These are phyloP conservation scores for Ramaria sp. DNA, from an alignment of 768 basidiomycete species.

Conservation along the genomic window DNA sequence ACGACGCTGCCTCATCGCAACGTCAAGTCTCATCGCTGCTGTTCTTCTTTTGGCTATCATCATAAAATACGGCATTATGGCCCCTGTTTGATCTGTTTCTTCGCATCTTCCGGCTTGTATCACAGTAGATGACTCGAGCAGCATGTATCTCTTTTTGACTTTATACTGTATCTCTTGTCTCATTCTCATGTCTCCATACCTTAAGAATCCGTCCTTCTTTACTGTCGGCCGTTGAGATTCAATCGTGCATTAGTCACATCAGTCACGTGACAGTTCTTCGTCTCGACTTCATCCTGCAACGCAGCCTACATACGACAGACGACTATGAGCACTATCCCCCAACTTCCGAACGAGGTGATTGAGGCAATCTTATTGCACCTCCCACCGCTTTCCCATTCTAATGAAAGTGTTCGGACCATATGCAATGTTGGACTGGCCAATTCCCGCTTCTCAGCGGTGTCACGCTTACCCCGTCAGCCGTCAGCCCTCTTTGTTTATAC, in stretches of 20 bases:
- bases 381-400: background rate
- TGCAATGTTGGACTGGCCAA: background rate
- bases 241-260: too few species aligned
- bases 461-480: background rate
- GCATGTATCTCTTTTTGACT: background rate
- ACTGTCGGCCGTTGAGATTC: too few species aligned
- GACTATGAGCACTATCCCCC: background rate
- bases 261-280: background rate
- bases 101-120: background rate
- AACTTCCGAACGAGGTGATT: slow-evolving; percentile 2
- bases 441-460: slow-evolving; percentile 3
- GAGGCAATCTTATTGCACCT: slow-evolving; percentile 1
- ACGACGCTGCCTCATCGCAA: slow-evolving; percentile 41
- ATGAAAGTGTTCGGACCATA: background rate
- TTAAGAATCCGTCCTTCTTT: too few species aligned
- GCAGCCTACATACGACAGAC: background rate
- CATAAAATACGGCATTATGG: background rate
- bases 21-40: slow-evolving; percentile 33
- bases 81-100: background rate
- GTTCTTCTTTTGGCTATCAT: slow-evolving; percentile 19
- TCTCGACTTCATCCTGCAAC: too few species aligned
- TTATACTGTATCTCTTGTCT: background rate
- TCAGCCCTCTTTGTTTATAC: background rate
- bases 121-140: background rate
- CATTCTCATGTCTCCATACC: background rate